Percentiles rank a stretch among this genome's conserved stretches.
Conservation (phyloP, 169 alveolate species). For the Cryptosporidium andersoni region DNA sequence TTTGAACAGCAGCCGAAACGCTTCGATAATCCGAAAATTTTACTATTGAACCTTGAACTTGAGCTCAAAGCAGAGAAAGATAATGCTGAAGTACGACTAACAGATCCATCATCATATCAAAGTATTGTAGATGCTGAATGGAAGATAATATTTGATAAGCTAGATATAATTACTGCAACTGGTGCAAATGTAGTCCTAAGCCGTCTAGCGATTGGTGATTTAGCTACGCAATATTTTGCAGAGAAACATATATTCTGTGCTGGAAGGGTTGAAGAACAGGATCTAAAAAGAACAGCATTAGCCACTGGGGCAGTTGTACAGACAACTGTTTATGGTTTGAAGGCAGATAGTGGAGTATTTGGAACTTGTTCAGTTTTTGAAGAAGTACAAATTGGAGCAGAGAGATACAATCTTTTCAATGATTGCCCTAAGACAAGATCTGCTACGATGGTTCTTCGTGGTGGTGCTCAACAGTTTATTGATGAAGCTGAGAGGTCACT, state of each 20-base stretch:
- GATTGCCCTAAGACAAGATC: conserved; percentile 91
- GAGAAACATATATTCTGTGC: conserved; percentile 94
- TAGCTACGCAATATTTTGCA: conserved; percentile 99
- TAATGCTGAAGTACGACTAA: conserved; percentile 92
- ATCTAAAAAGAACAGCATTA: conserved; percentile 89
- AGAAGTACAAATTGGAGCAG: conserved; percentile 96
- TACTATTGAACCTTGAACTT: conserved; percentile 92
- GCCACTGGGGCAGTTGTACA: conserved; percentile 96
- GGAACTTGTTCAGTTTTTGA: conserved; percentile 97
- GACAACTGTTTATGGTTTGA: conserved; percentile 92
- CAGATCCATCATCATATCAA: conserved; percentile 90
- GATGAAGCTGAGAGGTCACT: conserved; percentile 97
- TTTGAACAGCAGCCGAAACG: conserved; percentile 97
- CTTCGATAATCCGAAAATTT: conserved; percentile 92
- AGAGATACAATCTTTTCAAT: conserved; percentile 94
- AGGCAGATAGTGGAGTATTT: conserved; percentile 84
- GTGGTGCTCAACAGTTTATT: conserved; percentile 98
- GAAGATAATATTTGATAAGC: conserved; percentile 93
- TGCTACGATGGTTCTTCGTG: conserved; percentile 94
- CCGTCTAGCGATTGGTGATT: conserved; percentile 97
- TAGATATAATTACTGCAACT: conserved; percentile 88
- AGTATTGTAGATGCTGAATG: conserved; percentile 98
- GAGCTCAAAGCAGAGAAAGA: conserved; percentile 98
- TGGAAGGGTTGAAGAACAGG: conserved; percentile 97
- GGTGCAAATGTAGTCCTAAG: conserved; percentile 94